Base-by-base conservation (phyloP, 148 eudicot species). In the Amaranthus cruentus region DNA sequence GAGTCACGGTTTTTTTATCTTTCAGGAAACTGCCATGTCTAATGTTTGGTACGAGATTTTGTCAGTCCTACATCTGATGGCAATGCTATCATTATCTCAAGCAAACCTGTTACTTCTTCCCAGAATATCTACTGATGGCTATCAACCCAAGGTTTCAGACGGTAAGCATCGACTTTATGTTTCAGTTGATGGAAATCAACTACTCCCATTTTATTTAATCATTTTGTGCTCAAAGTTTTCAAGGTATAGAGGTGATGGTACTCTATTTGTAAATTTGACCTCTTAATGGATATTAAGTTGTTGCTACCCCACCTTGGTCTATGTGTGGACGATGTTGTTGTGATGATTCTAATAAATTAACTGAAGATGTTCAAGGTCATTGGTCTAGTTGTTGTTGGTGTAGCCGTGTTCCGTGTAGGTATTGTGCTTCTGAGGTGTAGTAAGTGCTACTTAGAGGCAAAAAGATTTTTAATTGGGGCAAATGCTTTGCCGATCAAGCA, bases 31-130 rank as follows among this genome's bases (percentile, higher is more conserved):
- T 42, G 80, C 87, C 79, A 86, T 94, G 70, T 82, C 81, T 76
- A 91, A 88, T 86, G 96, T 96, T 85, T 94, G 98, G 98, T 94
- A 94, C 69, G 98, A 94, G 85, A 84, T 94, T 69, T 72, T 91
- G 74, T 94, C 98, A 52, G 92, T 94, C 83, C 85, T 94, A 82
- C 98, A 94, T 86, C 78, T 90, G 87, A 88, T 91, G 97, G 98
- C 98, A 66, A 85, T 81, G 76, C 83, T 94, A 71, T 85, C 85
- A 8, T 81, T 94, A 72, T 91, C 89, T 56, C 97, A 94, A 82
- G 98, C 96, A 73, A 94, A 91, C 81, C 78, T 91, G 73, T 69
- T 94, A 83, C 98, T 94, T 80, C 93, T 94, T 80, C 98, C 98
- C 69, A 87, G 93, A 86, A 87, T 88, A 78, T 91, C 97, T 56